Base-by-base conservation (phyloP, 2,329 filamentous ascomycete species). In the Xylaria sp. region DNA sequence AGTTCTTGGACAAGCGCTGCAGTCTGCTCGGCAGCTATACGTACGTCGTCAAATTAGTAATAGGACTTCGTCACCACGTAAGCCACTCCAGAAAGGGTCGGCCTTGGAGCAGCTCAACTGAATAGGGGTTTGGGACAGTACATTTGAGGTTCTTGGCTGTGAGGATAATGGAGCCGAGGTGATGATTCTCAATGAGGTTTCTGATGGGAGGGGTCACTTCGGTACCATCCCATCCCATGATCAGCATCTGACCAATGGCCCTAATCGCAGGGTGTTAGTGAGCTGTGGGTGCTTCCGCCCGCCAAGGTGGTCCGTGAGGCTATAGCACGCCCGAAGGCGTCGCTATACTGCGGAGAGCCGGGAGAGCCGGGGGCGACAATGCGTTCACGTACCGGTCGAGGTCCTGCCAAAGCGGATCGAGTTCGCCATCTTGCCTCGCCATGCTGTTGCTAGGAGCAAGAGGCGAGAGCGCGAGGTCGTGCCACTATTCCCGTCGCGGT, bases 111-210 rank as follows among this genome's bases (percentile, higher is more conserved):
- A 48, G 61, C 52, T 64, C 48, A 60, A 53, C 35, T 48, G 48
- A 40, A 53, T 13, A 40, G 64, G 48, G 52, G 6, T 13, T 19
- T 48, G 23, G 44, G 15, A 21, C 60, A 56, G 57, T 77, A 94
- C 91, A 91, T 82, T 92, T 92, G 55, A 94, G 81, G 68, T 95
- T 95, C 79, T 93, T 94, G 64, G 90, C 90, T 38, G 91, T 93
- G 64, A 95, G 79, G 62, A 93, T 82, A 72, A 98, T 91, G 54
- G 92, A 95, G 58, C 95, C 95, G 48, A 99, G 83, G 75, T 98
- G 91, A 74, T 94, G 87, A 68, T 92, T 85, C 74, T 91, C 87
- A 71, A 96, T 95, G 68, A 93, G 84, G 69, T 86, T 88, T 67
- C 86, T 87, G 74, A 95, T 93, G 76, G 93, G 90, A 63, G 91